phyloP scores from a whole-genome alignment of 331 rosid genomes.

The Pyracantha coccinea region DNA sequence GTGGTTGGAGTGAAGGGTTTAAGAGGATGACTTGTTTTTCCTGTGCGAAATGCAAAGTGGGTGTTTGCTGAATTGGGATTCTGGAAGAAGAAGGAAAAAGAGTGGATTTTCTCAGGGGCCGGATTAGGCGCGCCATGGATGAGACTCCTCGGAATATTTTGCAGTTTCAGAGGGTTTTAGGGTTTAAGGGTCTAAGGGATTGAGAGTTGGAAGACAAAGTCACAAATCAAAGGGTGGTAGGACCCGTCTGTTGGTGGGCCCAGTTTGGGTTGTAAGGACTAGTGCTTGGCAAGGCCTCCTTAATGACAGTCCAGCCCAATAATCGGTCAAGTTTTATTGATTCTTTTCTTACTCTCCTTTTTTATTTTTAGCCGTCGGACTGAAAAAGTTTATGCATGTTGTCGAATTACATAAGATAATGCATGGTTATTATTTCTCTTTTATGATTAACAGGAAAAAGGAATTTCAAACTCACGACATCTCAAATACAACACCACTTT shows the following conservation, averaged over 20 bases:
- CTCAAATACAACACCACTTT: no score
- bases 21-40: neutral
- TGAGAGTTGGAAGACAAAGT: neutral
- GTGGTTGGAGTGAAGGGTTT: conserved; percentile 4
- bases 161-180: neutral
- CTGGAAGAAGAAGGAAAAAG: conserved; percentile 12
- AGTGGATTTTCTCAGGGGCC: conserved; percentile 38
- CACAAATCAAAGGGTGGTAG: neutral
- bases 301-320: neutral
- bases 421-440: no score
- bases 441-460: no score
- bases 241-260: no score
- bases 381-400: no score
- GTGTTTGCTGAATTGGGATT: conserved; percentile 21
- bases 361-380: no score
- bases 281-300: neutral
- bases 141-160: neutral
- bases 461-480: no score
- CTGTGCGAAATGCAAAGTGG: neutral
- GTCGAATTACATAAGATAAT: no score
- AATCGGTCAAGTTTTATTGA: neutral
- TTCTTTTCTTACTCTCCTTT: no score
- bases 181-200: neutral
- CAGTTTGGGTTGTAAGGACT: neutral
- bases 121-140: conserved; percentile 41